Conservation (phyloP, 2,329 filamentous ascomycete species). For the Phialophora macrospora region DNA sequence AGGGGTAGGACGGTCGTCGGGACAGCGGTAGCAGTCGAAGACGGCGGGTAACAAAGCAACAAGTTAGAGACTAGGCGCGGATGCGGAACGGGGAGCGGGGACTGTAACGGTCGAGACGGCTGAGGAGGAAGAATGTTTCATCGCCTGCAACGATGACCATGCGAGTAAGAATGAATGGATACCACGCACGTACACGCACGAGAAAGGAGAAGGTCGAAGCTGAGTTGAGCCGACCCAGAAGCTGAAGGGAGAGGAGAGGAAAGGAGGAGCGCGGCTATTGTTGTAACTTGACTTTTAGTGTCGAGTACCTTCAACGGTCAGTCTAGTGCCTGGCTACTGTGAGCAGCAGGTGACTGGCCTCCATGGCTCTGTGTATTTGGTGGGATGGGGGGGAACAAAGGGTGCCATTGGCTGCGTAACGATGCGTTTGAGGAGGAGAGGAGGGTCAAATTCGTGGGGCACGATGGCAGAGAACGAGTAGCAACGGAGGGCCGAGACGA, state of each 20-base stretch:
- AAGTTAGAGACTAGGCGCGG: constrained; percentile 22
- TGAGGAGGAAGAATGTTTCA: constrained; percentile 32
- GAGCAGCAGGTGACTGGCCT: constrained; percentile 21
- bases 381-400: background rate
- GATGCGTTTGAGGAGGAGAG: constrained; percentile 5
- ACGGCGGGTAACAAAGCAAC: constrained; percentile 10
- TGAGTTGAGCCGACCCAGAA: constrained; percentile 15
- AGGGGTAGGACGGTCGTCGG: constrained; percentile 35
- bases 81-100: constrained; percentile 27
- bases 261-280: constrained; percentile 33
- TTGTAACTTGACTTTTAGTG: constrained; percentile 4
- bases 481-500: constrained; percentile 2
- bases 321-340: constrained; percentile 30
- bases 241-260: background rate
- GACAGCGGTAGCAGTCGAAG: constrained; percentile 21
- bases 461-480: constrained; percentile 15
- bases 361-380: background rate
- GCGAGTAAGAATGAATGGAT: constrained; percentile 27
- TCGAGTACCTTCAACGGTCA: constrained; percentile 12
- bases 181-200: constrained; percentile 22
- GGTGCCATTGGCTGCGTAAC: constrained; percentile 19
- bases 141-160: constrained; percentile 35
- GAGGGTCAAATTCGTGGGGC: constrained; percentile 25
- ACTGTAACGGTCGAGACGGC: constrained; percentile 25
- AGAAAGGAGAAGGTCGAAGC: constrained; percentile 20